phyloP scores from a whole-genome alignment of 176 grass and related monocot genomes.

The Carex kokanica region DNA sequence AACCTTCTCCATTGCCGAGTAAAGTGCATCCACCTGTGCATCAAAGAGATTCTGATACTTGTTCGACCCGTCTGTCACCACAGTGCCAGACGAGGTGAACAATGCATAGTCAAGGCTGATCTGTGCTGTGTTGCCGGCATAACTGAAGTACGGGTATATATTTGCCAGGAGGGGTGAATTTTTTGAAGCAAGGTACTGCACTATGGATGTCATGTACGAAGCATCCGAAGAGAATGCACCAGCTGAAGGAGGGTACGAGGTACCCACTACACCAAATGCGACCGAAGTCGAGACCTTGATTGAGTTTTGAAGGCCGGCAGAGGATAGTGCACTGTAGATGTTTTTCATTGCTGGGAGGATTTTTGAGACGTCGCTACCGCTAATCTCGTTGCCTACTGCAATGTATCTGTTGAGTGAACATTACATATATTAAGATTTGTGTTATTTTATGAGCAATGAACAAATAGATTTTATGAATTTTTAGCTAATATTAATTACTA shows the following conservation, averaged over 20 bases:
- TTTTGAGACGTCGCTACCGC: not conserved
- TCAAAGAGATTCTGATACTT: constrained; percentile 37
- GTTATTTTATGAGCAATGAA: no score
- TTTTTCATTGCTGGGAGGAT: constrained; percentile 56
- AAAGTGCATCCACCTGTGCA: constrained; percentile 19
- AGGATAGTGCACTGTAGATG: constrained; percentile 41
- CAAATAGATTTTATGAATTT: no score
- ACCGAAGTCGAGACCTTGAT: constrained; percentile 62
- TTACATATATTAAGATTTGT: no score
- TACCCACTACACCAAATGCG: constrained; percentile 43
- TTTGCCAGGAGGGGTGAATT: constrained; percentile 58
- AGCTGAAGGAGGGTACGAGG: constrained; percentile 59
- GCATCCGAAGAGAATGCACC: constrained; percentile 35
- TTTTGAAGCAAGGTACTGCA: constrained; percentile 52
- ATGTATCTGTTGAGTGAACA: no score
- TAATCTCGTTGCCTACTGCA: no score
- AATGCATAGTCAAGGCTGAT: constrained; percentile 46
- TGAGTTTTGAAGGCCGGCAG: constrained; percentile 31
- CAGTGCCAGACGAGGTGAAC: constrained; percentile 37
- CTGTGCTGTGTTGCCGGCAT: constrained; percentile 22
- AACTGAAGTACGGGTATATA: constrained; percentile 77
- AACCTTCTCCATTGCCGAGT: constrained; percentile 30
- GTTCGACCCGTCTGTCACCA: constrained; percentile 15
- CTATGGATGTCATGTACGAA: constrained; percentile 52
- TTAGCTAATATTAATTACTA: no score